A percentile compares a stretch with the other conserved stretches of the same genome.
Evolutionary conservation across 1,139 yeast genomes (phyloP).

Genomic region (Saccharomyces uvarum): DNA sequence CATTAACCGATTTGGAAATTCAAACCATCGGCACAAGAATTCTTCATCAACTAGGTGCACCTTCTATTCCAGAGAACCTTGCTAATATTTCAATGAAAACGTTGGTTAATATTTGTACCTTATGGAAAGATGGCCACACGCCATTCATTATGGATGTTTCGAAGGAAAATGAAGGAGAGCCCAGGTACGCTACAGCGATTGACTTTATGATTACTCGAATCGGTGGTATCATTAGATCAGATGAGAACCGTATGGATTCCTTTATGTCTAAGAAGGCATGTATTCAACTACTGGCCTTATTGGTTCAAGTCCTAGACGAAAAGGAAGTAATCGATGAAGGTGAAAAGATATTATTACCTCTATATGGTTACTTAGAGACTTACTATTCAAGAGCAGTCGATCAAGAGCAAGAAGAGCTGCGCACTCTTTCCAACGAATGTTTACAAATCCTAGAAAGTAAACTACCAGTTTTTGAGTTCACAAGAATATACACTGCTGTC

Average conservation of each 20-base stretch:
- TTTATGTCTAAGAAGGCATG: constrained; percentile 57
- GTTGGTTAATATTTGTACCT: constrained; percentile 51
- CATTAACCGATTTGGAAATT: constrained; percentile 35
- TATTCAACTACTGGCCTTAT: constrained; percentile 53
- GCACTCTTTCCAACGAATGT: constrained; percentile 59
- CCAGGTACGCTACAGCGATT: constrained; percentile 37
- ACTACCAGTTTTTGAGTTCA: constrained; percentile 66
- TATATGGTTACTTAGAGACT: constrained; percentile 47
- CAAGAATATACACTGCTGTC: constrained; percentile 57
- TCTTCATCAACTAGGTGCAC: constrained; percentile 76
- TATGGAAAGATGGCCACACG: constrained; percentile 50
- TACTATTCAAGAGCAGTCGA: constrained; percentile 34
- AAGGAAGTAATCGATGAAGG: constrained; percentile 37
- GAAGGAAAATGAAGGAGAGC: constrained; percentile 20
- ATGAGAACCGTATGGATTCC: constrained; percentile 45
- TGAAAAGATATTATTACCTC: constrained; percentile 49
- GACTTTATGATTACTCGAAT: constrained; percentile 59
- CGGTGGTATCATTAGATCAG: constrained; percentile 60
- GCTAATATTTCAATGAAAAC: constrained; percentile 64
- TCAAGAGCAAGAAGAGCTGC: constrained; percentile 44
- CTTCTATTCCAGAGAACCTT: constrained; percentile 56
- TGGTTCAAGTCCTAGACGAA: constrained; percentile 43
- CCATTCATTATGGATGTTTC: constrained; percentile 31
- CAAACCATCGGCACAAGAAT: constrained; percentile 62
- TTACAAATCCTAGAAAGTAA: constrained; percentile 58